Percentiles rank a stretch among this genome's conserved stretches.
Conservation (phyloP, 257 asterid species). For the Linaria vulgaris region DNA sequence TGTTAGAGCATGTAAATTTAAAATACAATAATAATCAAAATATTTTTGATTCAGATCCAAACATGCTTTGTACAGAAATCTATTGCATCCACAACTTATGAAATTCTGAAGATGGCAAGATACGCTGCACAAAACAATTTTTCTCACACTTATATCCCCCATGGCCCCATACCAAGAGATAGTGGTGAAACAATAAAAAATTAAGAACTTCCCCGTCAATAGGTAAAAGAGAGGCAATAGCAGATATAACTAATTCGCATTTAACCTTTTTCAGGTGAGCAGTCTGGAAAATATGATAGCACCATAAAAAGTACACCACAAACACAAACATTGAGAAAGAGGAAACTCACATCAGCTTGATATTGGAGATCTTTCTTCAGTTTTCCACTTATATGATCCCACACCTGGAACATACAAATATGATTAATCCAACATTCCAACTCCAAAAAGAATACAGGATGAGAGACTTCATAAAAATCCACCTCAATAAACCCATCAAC, state of each 20-base stretch:
- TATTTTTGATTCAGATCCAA: background rate
- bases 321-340: background rate
- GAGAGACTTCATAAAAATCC: constrained; percentile 21
- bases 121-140: background rate
- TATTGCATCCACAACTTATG: background rate
- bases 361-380: constrained; percentile 97
- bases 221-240: constrained; percentile 1
- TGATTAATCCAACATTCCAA: constrained; percentile 27
- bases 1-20: background rate
- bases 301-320: constrained; percentile 3
- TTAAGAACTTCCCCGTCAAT: background rate
- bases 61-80: background rate
- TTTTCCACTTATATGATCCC: constrained; percentile 97
- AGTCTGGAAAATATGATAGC: constrained; percentile 10
- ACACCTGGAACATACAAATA: constrained; percentile 56
- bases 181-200: background rate
- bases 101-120: background rate
- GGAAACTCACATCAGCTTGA: constrained; percentile 89
- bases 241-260: background rate
- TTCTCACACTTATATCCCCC: background rate
- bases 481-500: constrained; percentile 98
- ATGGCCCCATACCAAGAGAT: background rate
- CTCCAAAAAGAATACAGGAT: constrained; percentile 18
- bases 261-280: background rate
- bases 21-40: too few relatives aligned